Conservation (phyloP, 768 basidiomycete genomes). For the Daedaleopsis nitida region DNA sequence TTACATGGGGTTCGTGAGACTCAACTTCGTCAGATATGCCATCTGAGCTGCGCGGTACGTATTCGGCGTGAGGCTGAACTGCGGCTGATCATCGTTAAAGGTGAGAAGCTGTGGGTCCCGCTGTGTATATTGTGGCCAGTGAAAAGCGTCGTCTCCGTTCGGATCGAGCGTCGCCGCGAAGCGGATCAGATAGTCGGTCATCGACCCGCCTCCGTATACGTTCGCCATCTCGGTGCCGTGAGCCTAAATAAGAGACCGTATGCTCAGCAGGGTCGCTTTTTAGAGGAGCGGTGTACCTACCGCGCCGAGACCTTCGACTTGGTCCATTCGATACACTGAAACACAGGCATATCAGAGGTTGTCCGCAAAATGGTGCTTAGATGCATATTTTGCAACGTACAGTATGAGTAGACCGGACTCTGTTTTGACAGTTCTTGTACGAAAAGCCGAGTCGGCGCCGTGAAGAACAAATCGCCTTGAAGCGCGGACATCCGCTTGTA, state of each 20-base stretch:
- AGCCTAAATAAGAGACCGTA: constrained; percentile 1
- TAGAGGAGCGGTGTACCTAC: constrained; percentile 3
- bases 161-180: constrained; percentile 33
- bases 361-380: no score
- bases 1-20: background rate
- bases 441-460: constrained; percentile 51
- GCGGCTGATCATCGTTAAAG: constrained; percentile 15
- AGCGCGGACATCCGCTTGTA: constrained; percentile 55
- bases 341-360: no score
- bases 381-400: constrained; percentile 32
- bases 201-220: constrained; percentile 24
- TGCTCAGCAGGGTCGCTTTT: no score
- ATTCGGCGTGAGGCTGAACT: background rate
- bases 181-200: constrained; percentile 31
- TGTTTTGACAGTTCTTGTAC: constrained; percentile 39
- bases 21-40: background rate
- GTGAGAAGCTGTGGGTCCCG: constrained; percentile 17
- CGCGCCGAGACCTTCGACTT: constrained; percentile 13
- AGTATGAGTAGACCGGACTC: constrained; percentile 45
- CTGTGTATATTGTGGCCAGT: constrained; percentile 27
- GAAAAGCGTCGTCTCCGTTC: constrained; percentile 23
- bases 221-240: constrained; percentile 29
- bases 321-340: background rate
- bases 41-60: background rate
- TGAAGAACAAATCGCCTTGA: constrained; percentile 52